Base-by-base conservation (phyloP, 768 basidiomycete species). In the Termitomyces bulborhizus region DNA sequence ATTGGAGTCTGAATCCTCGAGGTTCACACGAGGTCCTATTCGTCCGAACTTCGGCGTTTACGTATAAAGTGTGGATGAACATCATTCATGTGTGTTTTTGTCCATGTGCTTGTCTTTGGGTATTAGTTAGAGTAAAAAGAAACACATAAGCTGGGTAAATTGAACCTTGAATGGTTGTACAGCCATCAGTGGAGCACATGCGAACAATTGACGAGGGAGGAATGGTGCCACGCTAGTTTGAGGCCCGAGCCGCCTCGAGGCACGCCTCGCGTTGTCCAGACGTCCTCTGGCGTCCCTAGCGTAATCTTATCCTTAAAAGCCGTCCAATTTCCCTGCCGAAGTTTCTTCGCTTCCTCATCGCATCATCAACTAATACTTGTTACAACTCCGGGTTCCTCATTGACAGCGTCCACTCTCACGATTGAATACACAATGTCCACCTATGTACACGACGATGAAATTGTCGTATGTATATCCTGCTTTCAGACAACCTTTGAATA, bases 231-330 rank as follows among this genome's bases (percentile, higher is more conserved):
- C 58, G 47, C 44, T 58, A n/a, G n/a, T n/a, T n/a, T n/a, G n/a
- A n/a, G n/a, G n/a, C n/a, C n/a, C n/a, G n/a, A n/a, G n/a, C n/a
- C n/a, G 77, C 81, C 82, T 81, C 77, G 77, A 77, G 78, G 68
- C 72, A 62, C 57, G 73, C 76, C 77, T 76, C 73, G 65, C 77
- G 71, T 68, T 71, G 67, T 66, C 64, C 51, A 66, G 68, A 59
- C 59, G 64, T 58, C 61, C 8, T 34, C 32, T n/a, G 36, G 27
- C 37, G 54, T 37, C 50, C 47, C 56, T 59, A 49, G 54, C 41
- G 48, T 46, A 57, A 76, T 76, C 71, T 73, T 70, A 75, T 76
- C 74, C 75, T 78, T 80, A 80, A 77, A 79, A 80, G 60, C 62
- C 51, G 69, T 63, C 57, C 56, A 59, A 58, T 57, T 60, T n/a